These are phyloP conservation scores for Zasmidium angulare DNA, from an alignment of 2,329 filamentous ascomycete genomes.

Conservation along the genomic window DNA sequence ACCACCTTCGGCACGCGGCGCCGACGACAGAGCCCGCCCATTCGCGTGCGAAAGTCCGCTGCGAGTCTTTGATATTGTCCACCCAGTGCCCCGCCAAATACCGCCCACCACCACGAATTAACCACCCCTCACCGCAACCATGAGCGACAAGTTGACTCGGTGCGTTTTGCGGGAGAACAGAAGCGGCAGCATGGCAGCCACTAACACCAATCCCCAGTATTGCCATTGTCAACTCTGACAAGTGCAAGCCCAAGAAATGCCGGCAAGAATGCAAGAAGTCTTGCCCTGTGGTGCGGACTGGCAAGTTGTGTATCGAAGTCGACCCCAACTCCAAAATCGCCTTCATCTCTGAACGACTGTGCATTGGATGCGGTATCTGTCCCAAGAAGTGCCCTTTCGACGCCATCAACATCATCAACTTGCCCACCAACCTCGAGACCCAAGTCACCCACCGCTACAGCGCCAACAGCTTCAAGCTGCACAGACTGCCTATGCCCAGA, in stretches of 20 bases:
- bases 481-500: slow-evolving; percentile 91
- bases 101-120: neutral
- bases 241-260: slow-evolving; percentile 76
- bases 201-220: slow-evolving; percentile 61
- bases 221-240: slow-evolving; percentile 98
- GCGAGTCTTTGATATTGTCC: neutral
- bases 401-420: slow-evolving; percentile 99
- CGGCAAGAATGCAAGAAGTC: slow-evolving; percentile 95
- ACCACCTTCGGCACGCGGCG: neutral
- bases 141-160: slow-evolving; percentile 89
- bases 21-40: neutral
- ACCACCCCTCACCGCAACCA: slow-evolving; percentile 46
- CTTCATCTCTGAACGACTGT: slow-evolving; percentile 94
- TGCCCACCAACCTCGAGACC: slow-evolving; percentile 97
- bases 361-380: slow-evolving; percentile 99
- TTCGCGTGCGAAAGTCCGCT: neutral
- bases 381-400: slow-evolving; percentile 99
- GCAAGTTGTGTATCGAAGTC: slow-evolving; percentile 97
- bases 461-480: slow-evolving; percentile 99
- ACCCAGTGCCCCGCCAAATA: neutral
- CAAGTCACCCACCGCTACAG: slow-evolving; percentile 98
- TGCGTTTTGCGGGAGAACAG: slow-evolving; percentile 48
- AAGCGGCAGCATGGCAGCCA: slow-evolving; percentile 1
- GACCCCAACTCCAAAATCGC: slow-evolving; percentile 84
- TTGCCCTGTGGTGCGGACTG: slow-evolving; percentile 93